Evolutionary conservation across 139 green algal species (phyloP), one percentile per base, ranked within the genome.

Genomic region (Micractinium conductrix): DNA sequence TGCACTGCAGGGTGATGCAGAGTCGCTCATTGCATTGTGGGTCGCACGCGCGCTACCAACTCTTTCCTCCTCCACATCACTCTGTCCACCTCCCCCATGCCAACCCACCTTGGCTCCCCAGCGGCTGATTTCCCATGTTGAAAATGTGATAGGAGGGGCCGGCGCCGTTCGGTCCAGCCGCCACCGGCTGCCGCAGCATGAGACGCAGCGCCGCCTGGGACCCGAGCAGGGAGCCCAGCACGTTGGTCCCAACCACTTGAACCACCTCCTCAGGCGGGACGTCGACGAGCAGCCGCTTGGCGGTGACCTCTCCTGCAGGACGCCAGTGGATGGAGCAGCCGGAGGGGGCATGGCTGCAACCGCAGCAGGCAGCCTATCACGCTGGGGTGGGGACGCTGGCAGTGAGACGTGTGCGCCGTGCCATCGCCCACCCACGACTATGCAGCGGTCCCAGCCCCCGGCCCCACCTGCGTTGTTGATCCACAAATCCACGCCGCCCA

Each of bases 381-480:
- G 38, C 12, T 7, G 40, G 19, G 69, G n/a, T 12, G 17, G 9
- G 63, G 38, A 4, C 5, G 69, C 16, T 55, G 35, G 14, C 30
- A 71, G 8, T 2, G 14, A 42, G 14, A 71, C 12, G 19, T 42
- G 63, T 35, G 30, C 30, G 33, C 26, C 9, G 26, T 40, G n/a
- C 62, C 19, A 30, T 30, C 16, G 48, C 48, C 12, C 48, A 58
- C 48, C 10, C 10, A 58, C 16, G 48, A 16, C 48, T 10, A 58
- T 58, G 48, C 48, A 43, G n/a, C 33, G 17, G 17, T 16, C 42
- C 33, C 30, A 42, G 10, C 35, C 14, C 7, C 10, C 10, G 48
- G 48, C 7, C 68, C 50, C 37, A n/a, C 87, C 89, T 60, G 87
- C 89, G 65, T 95, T 95, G 84, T 95, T 95, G 83, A 95, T 87